Conservation (phyloP, 2,329 filamentous ascomycete species). For the Purpureocillium takamizusanense region DNA sequence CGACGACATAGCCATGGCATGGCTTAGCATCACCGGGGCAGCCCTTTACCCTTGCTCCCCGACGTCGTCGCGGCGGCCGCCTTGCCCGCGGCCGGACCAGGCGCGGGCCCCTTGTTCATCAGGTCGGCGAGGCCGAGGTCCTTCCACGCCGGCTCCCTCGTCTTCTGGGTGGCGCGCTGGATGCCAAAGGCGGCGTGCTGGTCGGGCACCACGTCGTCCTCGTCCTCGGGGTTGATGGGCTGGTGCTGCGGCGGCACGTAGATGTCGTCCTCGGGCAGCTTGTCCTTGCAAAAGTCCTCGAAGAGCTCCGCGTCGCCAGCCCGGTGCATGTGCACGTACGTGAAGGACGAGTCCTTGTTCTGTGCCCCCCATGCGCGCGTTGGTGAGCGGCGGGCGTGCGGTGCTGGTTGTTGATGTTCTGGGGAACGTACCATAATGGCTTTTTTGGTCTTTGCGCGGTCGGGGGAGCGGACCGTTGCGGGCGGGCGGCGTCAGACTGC, state of each 20-base stretch:
- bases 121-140: conserved; percentile 66
- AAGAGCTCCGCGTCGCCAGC: conserved; percentile 69
- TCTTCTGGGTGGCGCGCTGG: conserved; percentile 65
- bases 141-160: conserved; percentile 66
- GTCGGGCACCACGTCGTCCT: conserved; percentile 81
- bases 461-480: no score
- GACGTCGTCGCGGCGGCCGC: conserved; percentile 1
- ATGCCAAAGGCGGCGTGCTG: conserved; percentile 86
- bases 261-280: conserved; percentile 67
- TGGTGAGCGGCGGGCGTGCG: no score
- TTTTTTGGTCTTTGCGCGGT: no score
- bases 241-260: conserved; percentile 73
- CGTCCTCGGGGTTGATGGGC: conserved; percentile 78
- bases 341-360: conserved; percentile 69
- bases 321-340: conserved; percentile 65
- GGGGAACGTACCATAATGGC: no score
- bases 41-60: conserved; percentile 5
- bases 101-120: conserved; percentile 52
- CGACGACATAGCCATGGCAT: no score
- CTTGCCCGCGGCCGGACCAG: conserved; percentile 10
- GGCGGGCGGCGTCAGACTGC: no score
- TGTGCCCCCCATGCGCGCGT: no score
- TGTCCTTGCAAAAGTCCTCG: conserved; percentile 65
- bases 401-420: no score
- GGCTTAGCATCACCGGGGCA: conserved; percentile 12